Base-by-base conservation (phyloP, 1,139 yeast species). In the Blastobotrys petasosporus region DNA sequence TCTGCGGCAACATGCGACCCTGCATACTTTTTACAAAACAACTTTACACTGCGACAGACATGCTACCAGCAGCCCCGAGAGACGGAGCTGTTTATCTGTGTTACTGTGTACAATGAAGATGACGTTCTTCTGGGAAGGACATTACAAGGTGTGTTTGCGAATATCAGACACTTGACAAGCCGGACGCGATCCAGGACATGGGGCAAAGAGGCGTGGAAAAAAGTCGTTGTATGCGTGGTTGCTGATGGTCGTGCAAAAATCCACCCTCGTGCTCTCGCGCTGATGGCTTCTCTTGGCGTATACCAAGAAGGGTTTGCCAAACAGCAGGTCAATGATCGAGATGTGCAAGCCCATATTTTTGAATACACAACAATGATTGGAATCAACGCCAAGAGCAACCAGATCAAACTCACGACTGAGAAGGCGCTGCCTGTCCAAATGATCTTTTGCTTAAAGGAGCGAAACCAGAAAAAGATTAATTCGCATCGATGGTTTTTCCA, bases 401-500 rank as follows among this genome's bases (percentile, higher is more conserved):
- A 74, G 23, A 76, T 84, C 44, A 70, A 70, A 49, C 63, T 75
- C 15, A 72, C 76, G 0, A 70, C 77, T 11, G 76, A 80, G 42
- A 80, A 81, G 54, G 73, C 77, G 20, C 74, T 73, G 30, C 94
- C 94, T 0, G 79, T 83, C 5, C 94, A 85, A 62, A 69, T 85
- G 67, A 64, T 85, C 31, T 85, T 84, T 63, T 85, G 94, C 61
- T 67, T 85, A 56, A 85, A 85, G 64, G 94, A 85, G 58, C 76
- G 79, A 56, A 85, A 85, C 61, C 73, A 79, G 52, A 76, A 80
- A 61, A 85, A 85, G 62, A 85, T 85, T 62, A 85, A 85, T 63
- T 81, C 90, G 13, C 94, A 85, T 63, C 72, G 94, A 53, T 85
- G 94, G 94, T 82, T 85, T 51, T 80, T 85, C 69, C 87, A 84